phyloP scores from a whole-genome alignment of 495 filamentous ascomycete species.

The Xylaria castorea region DNA sequence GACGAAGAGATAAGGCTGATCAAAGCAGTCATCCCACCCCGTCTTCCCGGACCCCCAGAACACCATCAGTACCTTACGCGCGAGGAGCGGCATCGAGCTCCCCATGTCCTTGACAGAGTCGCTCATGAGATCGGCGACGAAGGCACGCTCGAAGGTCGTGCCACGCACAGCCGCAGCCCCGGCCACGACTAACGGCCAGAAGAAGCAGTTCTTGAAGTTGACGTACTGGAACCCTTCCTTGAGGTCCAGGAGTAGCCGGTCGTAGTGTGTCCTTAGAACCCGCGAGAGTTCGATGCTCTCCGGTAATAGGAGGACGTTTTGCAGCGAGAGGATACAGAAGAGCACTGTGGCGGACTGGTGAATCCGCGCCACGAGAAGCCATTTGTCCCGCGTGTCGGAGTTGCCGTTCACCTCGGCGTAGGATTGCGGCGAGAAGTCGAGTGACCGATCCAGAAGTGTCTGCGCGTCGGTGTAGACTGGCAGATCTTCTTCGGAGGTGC shows the following conservation, averaged over 20 bases:
- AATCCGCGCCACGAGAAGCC: slow-evolving; percentile 24
- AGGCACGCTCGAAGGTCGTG: slow-evolving; percentile 19
- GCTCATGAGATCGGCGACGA: slow-evolving; percentile 12
- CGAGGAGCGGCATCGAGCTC: slow-evolving; percentile 12
- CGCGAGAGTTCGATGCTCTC: not conserved
- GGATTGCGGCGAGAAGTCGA: slow-evolving; percentile 15
- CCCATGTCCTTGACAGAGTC: slow-evolving; percentile 15
- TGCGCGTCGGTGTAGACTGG: slow-evolving; percentile 11
- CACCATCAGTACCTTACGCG: slow-evolving; percentile 1
- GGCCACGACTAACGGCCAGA: slow-evolving; percentile 26
- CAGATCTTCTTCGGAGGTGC: not conserved
- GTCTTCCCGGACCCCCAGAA: slow-evolving; percentile 22
- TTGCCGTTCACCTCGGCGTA: slow-evolving; percentile 2
- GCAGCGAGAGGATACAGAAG: slow-evolving; percentile 25
- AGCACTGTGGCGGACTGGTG: slow-evolving; percentile 23
- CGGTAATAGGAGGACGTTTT: not conserved
- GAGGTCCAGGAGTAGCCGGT: slow-evolving; percentile 24
- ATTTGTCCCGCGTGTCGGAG: slow-evolving; percentile 1
- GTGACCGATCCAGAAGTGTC: not conserved
- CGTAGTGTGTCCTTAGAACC: not conserved
- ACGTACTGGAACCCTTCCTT: slow-evolving; percentile 4
- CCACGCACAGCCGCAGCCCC: slow-evolving; percentile 18
- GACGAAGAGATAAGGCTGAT: slow-evolving; percentile 22
- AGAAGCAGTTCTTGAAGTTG: slow-evolving; percentile 25
- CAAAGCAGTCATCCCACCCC: slow-evolving; percentile 27